Evolutionary conservation across 495 filamentous ascomycete genomes (phyloP).

Genomic region (Neurospora sp.): DNA sequence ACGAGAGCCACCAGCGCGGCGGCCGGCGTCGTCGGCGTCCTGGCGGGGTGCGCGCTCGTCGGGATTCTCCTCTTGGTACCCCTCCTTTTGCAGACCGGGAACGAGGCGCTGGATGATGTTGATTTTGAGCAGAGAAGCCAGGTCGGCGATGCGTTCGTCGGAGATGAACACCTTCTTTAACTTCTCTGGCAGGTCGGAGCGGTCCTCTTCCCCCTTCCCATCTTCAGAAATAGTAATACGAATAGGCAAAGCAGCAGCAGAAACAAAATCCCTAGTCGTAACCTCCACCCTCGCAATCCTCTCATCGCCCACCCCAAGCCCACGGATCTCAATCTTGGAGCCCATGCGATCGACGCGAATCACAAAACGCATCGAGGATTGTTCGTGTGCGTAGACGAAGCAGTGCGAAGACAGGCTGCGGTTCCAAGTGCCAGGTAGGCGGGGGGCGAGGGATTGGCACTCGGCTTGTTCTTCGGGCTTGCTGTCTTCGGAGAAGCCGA

Average conservation of each 20-base stretch:
- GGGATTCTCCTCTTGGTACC: slow-evolving; percentile 45
- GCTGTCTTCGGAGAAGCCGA: slow-evolving; percentile 69
- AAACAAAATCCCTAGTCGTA: slow-evolving; percentile 65
- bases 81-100: slow-evolving; percentile 63
- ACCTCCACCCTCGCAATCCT: slow-evolving; percentile 70
- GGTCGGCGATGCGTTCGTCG: slow-evolving; percentile 50
- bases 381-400: slow-evolving; percentile 83
- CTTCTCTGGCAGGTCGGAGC: slow-evolving; percentile 25
- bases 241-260: slow-evolving; percentile 33
- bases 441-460: slow-evolving; percentile 34
- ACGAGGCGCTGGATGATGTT: slow-evolving; percentile 73
- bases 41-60: slow-evolving; percentile 23
- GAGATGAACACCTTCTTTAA: slow-evolving; percentile 69
- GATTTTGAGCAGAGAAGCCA: slow-evolving; percentile 58
- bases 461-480: slow-evolving; percentile 26
- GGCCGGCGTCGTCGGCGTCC: slow-evolving; percentile 19
- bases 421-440: slow-evolving; percentile 77
- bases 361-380: slow-evolving; percentile 78
- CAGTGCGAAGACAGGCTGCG: slow-evolving; percentile 50
- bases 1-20: slow-evolving; percentile 17
- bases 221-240: slow-evolving; percentile 28
- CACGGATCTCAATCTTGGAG: slow-evolving; percentile 72
- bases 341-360: slow-evolving; percentile 75
- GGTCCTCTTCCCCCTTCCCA: slow-evolving; percentile 30
- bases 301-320: slow-evolving; percentile 68